A percentile compares a stretch with the other conserved stretches of the same genome.
These are phyloP conservation scores for Cercophora samala DNA, from an alignment of 495 filamentous ascomycete genomes.

Conservation along the genomic window DNA sequence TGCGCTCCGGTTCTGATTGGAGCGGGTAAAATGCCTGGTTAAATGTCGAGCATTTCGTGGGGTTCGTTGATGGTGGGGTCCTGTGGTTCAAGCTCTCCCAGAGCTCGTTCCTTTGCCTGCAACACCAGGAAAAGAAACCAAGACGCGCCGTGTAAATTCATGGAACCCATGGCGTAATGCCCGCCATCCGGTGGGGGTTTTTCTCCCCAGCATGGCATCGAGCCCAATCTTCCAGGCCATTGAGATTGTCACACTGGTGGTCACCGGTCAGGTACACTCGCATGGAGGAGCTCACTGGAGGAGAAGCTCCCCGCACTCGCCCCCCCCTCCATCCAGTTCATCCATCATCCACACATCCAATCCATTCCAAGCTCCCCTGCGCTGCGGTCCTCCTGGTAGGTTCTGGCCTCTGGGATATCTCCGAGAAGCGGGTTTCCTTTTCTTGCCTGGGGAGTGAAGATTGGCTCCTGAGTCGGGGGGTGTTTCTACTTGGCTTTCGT, in stretches of 20 bases:
- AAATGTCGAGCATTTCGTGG: constrained; percentile 22
- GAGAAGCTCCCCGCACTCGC: constrained; percentile 13
- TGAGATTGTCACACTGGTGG: not conserved
- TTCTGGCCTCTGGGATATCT: constrained; percentile 14
- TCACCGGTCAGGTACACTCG: not conserved
- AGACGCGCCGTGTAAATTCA: not conserved
- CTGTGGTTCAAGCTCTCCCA: constrained; percentile 4
- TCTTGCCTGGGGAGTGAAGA: not conserved
- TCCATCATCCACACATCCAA: not conserved
- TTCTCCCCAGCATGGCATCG: not conserved
- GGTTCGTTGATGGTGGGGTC: constrained; percentile 20
- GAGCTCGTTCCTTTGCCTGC: not conserved
- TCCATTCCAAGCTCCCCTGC: constrained; percentile 8
- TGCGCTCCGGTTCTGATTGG: constrained; percentile 30
- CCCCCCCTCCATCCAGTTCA: not conserved
- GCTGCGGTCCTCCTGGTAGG: constrained; percentile 1
- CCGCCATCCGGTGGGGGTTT: not conserved
- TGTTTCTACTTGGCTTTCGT: constrained; percentile 2
- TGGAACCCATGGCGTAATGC: constrained; percentile 33
- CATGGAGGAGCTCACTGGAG: not conserved
- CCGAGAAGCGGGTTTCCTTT: constrained; percentile 26
- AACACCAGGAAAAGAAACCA: constrained; percentile 7
- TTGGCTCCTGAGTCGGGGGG: not conserved
- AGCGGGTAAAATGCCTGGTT: constrained; percentile 36
- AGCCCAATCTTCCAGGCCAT: constrained; percentile 4